These are phyloP conservation scores for Aspergillus hortae DNA, from an alignment of 2,329 filamentous ascomycete species.

Conservation along the genomic window DNA sequence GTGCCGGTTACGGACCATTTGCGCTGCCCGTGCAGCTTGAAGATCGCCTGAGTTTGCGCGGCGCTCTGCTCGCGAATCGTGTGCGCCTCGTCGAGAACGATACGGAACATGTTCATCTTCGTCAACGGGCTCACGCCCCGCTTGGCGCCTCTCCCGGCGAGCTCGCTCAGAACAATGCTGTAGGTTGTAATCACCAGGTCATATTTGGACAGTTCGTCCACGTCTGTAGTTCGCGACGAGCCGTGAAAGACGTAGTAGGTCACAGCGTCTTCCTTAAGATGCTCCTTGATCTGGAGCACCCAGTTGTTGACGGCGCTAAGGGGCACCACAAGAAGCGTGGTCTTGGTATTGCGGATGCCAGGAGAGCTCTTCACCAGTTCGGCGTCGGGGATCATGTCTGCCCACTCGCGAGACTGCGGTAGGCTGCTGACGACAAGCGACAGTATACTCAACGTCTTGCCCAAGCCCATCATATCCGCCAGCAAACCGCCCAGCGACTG, in stretches of 20 bases:
- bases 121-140: slow-evolving; percentile 60
- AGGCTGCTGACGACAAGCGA: slow-evolving; percentile 69
- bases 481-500: slow-evolving; percentile 71
- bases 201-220: slow-evolving; percentile 64
- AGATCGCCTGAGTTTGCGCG: slow-evolving; percentile 79
- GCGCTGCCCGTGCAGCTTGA: slow-evolving; percentile 71
- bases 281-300: slow-evolving; percentile 85
- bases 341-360: slow-evolving; percentile 62
- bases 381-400: slow-evolving; percentile 47
- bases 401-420: slow-evolving; percentile 62
- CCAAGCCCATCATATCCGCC: slow-evolving; percentile 86
- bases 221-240: slow-evolving; percentile 66
- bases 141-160: slow-evolving; percentile 62
- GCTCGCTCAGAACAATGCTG: slow-evolving; percentile 78
- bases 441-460: slow-evolving; percentile 81
- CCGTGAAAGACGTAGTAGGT: slow-evolving; percentile 86
- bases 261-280: slow-evolving; percentile 63
- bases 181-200: slow-evolving; percentile 94
- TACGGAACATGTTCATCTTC: slow-evolving; percentile 84
- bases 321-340: slow-evolving; percentile 83
- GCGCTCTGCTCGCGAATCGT: slow-evolving; percentile 84
- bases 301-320: slow-evolving; percentile 91
- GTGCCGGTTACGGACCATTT: slow-evolving; percentile 98
- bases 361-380: slow-evolving; percentile 28
- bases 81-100: slow-evolving; percentile 92